Conservation (phyloP, 176 grass and related monocot species). For the Cymbopogon citratus region DNA sequence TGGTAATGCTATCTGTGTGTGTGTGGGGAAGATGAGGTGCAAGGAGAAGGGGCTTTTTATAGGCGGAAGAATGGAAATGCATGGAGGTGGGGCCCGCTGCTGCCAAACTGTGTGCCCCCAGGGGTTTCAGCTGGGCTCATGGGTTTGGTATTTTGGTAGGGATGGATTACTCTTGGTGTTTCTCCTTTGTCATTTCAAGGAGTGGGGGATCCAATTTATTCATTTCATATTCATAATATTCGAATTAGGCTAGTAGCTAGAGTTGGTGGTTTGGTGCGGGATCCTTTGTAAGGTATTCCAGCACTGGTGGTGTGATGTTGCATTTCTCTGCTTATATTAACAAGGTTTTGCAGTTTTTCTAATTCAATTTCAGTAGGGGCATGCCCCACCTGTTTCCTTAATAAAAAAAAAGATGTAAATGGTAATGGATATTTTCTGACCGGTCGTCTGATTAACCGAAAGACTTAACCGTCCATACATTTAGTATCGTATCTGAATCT, state of each 20-base stretch:
- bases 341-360: too few species aligned
- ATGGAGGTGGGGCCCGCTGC: not conserved
- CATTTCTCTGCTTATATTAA: not conserved
- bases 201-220: not conserved
- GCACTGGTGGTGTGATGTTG: not conserved
- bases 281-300: not conserved
- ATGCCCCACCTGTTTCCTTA: too few species aligned
- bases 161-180: not conserved
- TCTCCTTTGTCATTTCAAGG: not conserved
- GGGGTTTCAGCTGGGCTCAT: not conserved
- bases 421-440: too few species aligned
- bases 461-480: too few species aligned
- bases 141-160: conserved; percentile 15
- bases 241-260: not conserved
- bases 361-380: too few species aligned
- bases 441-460: too few species aligned
- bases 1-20: not conserved
- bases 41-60: conserved; percentile 19
- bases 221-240: not conserved
- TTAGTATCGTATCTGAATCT: too few species aligned
- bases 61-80: not conserved
- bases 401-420: too few species aligned
- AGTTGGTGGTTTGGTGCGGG: not conserved
- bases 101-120: conserved; percentile 31
- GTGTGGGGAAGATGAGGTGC: not conserved